A percentile compares a stretch with the other conserved stretches of the same genome.
These are phyloP conservation scores for Mortierella sp. DNA, from an alignment of 371 early-diverging fungal species.

Conservation along the genomic window DNA sequence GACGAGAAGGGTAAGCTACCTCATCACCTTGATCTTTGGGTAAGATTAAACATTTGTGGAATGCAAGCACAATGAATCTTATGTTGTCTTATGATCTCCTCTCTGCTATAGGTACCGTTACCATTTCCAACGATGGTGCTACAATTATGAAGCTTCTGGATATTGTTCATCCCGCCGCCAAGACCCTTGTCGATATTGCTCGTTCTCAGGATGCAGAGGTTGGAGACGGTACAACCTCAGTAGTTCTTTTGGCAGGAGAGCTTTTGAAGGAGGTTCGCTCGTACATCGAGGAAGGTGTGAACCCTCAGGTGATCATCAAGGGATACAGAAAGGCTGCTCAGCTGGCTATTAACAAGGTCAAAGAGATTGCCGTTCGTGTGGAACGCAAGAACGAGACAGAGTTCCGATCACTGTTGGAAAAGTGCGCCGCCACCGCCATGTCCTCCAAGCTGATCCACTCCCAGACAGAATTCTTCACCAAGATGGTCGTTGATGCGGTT, in stretches of 20 bases:
- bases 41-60: too few relatives aligned
- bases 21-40: too few relatives aligned
- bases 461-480: constrained; percentile 97
- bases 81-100: too few relatives aligned
- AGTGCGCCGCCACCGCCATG: constrained; percentile 98
- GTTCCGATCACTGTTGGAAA: constrained; percentile 92
- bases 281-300: constrained; percentile 96
- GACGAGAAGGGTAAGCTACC: constrained; percentile 79
- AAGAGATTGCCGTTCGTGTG: constrained; percentile 84
- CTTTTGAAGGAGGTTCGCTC: constrained; percentile 94
- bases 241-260: constrained; percentile 98
- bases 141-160: constrained; percentile 99
- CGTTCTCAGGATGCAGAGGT: constrained; percentile 99
- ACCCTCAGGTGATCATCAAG: constrained; percentile 95
- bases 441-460: constrained; percentile 98
- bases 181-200: constrained; percentile 97
- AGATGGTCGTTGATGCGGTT: constrained; percentile 99
- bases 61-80: too few relatives aligned
- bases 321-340: constrained; percentile 92
- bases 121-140: constrained; percentile 99
- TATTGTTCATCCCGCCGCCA: constrained; percentile 99
- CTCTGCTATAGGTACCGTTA: constrained; percentile 77
- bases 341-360: constrained; percentile 86
- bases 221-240: constrained; percentile 99
- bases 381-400: constrained; percentile 81